These are phyloP conservation scores for Tuctoria greenei DNA, from an alignment of 176 grass and related monocot genomes.

Conservation along the genomic window DNA sequence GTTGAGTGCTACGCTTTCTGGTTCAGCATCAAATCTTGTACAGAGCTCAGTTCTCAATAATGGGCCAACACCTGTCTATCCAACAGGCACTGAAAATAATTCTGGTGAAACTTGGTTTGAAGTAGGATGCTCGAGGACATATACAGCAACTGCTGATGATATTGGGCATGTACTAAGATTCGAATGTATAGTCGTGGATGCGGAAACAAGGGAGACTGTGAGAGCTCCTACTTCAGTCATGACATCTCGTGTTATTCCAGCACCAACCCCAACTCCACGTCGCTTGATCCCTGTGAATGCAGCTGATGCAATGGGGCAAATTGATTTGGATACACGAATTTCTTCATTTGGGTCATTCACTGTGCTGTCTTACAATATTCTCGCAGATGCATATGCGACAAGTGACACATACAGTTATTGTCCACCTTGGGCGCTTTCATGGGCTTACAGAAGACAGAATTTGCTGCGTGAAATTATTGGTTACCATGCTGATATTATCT, in stretches of 20 bases:
- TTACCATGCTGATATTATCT: constrained; percentile 90
- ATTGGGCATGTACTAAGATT: constrained; percentile 80
- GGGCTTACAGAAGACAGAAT: constrained; percentile 88
- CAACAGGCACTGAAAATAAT: constrained; percentile 50
- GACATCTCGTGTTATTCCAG: constrained; percentile 82
- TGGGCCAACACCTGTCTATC: constrained; percentile 47
- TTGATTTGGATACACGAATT: constrained; percentile 55
- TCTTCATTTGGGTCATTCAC: constrained; percentile 71
- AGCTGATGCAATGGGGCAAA: constrained; percentile 47
- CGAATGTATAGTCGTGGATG: constrained; percentile 65
- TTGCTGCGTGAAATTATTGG: constrained; percentile 85
- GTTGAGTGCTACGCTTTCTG: constrained; percentile 36
- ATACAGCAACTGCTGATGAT: constrained; percentile 83
- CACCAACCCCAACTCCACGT: constrained; percentile 72
- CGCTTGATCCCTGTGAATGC: constrained; percentile 67
- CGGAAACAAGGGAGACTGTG: constrained; percentile 56
- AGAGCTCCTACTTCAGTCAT: constrained; percentile 54
- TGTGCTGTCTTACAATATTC: constrained; percentile 91
- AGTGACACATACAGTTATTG: constrained; percentile 78
- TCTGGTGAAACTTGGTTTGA: constrained; percentile 80
- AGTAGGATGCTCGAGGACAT: constrained; percentile 60
- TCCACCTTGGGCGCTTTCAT: constrained; percentile 87
- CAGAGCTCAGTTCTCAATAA: constrained; percentile 48
- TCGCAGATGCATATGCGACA: constrained; percentile 72
- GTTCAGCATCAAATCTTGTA: constrained; percentile 44